Percentiles rank a stretch among this genome's conserved stretches.
Conservation (phyloP, 1,284 basidiomycete species). For the Apiotrichum laibachii region DNA sequence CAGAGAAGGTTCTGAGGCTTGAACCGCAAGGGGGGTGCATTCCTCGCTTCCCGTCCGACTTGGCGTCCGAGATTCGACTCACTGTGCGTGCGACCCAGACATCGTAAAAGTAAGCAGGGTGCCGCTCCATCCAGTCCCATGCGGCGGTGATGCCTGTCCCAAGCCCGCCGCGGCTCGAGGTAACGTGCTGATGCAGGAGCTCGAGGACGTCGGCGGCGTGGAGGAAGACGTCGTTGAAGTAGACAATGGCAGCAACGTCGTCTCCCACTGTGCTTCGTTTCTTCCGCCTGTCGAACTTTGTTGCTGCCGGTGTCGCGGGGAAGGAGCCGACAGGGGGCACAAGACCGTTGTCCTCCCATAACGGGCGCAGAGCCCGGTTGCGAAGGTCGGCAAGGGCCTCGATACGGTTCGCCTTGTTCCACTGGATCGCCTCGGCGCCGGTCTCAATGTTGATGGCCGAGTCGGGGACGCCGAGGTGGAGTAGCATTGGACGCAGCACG, state of each 20-base stretch:
- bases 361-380: constrained; percentile 44
- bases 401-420: constrained; percentile 44
- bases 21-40: too few relatives aligned
- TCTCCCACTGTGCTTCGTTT: constrained; percentile 11
- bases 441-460: constrained; percentile 35
- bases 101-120: constrained; percentile 50
- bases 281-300: neutral
- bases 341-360: constrained; percentile 35
- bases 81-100: constrained; percentile 50
- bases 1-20: too few relatives aligned
- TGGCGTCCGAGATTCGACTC: constrained; percentile 17
- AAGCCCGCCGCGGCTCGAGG: constrained; percentile 17
- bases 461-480: constrained; percentile 34
- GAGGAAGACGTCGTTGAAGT: constrained; percentile 52
- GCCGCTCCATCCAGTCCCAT: constrained; percentile 48
- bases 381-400: constrained; percentile 46
- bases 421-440: constrained; percentile 40
- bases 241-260: constrained; percentile 40
- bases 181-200: constrained; percentile 45
- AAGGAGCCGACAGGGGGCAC: neutral
- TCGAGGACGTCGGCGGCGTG: constrained; percentile 46
- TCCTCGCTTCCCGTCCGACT: too few relatives aligned
- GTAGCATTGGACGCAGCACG: constrained; percentile 40
- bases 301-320: too few relatives aligned
- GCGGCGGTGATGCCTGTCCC: constrained; percentile 45